phyloP scores from a whole-genome alignment of 805 yeast species.

The Saccharomyces paradoxus region DNA sequence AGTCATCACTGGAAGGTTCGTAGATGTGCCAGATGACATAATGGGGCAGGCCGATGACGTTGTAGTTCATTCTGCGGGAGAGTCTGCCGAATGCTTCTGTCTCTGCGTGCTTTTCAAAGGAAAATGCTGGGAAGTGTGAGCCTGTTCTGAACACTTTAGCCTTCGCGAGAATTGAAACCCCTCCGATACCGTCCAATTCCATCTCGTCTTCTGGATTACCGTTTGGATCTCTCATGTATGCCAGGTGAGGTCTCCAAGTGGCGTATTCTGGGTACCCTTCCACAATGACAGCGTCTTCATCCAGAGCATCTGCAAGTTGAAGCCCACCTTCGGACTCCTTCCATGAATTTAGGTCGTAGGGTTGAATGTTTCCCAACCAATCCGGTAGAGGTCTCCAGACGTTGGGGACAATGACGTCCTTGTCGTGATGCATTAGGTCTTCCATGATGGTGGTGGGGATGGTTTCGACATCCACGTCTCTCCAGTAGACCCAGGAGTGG shows the following conservation, averaged over 20 bases:
- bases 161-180: constrained; percentile 84
- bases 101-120: constrained; percentile 93
- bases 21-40: constrained; percentile 95
- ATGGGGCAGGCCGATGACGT: constrained; percentile 86
- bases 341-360: constrained; percentile 81
- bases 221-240: constrained; percentile 87
- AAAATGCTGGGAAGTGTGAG: constrained; percentile 92
- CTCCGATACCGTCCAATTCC: constrained; percentile 95
- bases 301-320: constrained; percentile 64
- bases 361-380: constrained; percentile 78
- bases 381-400: constrained; percentile 88
- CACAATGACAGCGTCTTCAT: constrained; percentile 92
- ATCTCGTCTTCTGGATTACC: constrained; percentile 92
- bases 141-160: constrained; percentile 83
- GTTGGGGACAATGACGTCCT: constrained; percentile 90
- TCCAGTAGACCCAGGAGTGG: constrained; percentile 95
- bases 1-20: constrained; percentile 90
- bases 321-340: constrained; percentile 77
- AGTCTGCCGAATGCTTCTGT: constrained; percentile 95
- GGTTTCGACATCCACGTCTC: constrained; percentile 96
- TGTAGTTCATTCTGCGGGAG: constrained; percentile 76
- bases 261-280: constrained; percentile 97
- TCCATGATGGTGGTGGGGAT: constrained; percentile 78
- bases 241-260: constrained; percentile 96
- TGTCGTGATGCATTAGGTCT: constrained; percentile 85